Evolutionary conservation across 2,329 filamentous ascomycete species (phyloP).

Genomic region (Diaporthe caulivora): DNA sequence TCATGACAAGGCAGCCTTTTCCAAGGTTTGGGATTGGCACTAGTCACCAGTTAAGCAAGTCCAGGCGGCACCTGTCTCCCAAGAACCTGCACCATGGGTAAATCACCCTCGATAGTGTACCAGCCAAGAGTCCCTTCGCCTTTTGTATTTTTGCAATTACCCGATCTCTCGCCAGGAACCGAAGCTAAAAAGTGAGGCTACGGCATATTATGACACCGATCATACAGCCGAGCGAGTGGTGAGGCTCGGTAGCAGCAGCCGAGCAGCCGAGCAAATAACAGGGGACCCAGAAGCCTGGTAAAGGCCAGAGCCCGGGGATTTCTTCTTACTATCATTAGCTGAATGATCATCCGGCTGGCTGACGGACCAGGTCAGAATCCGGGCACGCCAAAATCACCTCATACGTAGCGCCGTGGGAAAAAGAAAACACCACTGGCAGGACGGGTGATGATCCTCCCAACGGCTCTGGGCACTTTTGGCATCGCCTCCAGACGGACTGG

Average conservation of each 20-base stretch:
- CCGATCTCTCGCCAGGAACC: neutral
- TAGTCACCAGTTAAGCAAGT: neutral
- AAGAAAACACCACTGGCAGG: neutral
- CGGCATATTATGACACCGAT: conserved; percentile 11
- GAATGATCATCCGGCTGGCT: neutral
- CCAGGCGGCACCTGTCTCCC: neutral
- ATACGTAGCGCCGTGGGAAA: neutral
- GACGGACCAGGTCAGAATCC: neutral
- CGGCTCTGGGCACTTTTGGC: neutral
- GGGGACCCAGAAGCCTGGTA: neutral
- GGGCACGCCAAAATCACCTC: neutral
- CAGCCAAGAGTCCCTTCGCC: neutral
- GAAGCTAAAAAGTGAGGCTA: conserved; percentile 3
- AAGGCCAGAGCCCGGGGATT: neutral
- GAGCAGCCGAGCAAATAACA: conserved; percentile 1
- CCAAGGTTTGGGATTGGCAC: neutral
- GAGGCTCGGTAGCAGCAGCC: neutral
- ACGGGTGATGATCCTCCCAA: neutral
- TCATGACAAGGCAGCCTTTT: neutral
- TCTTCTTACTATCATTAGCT: neutral
- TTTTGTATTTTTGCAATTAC: neutral
- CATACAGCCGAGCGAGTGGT: neutral
- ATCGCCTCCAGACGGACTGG: neutral
- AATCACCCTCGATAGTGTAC: neutral
- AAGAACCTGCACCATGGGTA: neutral